A percentile compares a stretch with the other conserved stretches of the same genome.
Evolutionary conservation across 345 rosid genomes (phyloP).

Genomic region (Pugionium dolabratum): DNA sequence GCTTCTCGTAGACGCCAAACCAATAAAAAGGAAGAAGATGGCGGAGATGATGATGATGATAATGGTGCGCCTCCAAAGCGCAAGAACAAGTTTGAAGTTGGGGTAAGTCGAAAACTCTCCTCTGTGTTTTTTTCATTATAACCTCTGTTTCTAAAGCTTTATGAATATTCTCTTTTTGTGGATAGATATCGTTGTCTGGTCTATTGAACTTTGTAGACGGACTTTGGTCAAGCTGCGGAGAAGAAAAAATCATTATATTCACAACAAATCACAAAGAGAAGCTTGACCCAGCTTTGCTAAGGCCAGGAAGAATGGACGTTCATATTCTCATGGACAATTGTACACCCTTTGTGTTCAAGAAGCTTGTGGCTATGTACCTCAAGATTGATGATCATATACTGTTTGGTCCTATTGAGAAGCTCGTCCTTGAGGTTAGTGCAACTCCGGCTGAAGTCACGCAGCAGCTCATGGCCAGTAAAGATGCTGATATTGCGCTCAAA

Average conservation of each 20-base stretch:
- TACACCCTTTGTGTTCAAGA: slow-evolving; percentile 38
- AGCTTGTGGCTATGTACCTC: slow-evolving; percentile 38
- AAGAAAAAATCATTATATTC: slow-evolving; percentile 41
- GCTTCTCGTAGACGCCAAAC: slow-evolving; percentile 37
- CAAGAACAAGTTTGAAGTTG: slow-evolving; percentile 39
- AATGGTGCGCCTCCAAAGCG: slow-evolving; percentile 21
- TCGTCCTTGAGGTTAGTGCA: slow-evolving; percentile 20
- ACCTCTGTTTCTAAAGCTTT: neutral
- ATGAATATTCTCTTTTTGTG: neutral
- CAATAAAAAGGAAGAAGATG: slow-evolving; percentile 21
- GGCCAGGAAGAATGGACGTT: slow-evolving; percentile 41
- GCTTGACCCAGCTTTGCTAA: slow-evolving; percentile 38
- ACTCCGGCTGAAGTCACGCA: slow-evolving; percentile 43
- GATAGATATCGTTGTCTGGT: slow-evolving; percentile 37
- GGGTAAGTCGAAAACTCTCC: slow-evolving; percentile 22
- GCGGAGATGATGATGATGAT: slow-evolving; percentile 14
- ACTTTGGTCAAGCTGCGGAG: slow-evolving; percentile 42
- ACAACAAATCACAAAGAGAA: slow-evolving; percentile 42
- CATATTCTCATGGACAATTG: slow-evolving; percentile 41
- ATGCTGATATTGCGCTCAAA: slow-evolving; percentile 29
- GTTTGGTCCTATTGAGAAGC: slow-evolving; percentile 39
- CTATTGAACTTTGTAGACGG: slow-evolving; percentile 42
- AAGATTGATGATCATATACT: slow-evolving; percentile 22
- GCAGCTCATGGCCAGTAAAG: slow-evolving; percentile 39
- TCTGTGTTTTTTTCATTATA: slow-evolving; percentile 1